Evolutionary conservation across 2,329 filamentous ascomycete species (phyloP).

Genomic region (Aspergillus cejpii): DNA sequence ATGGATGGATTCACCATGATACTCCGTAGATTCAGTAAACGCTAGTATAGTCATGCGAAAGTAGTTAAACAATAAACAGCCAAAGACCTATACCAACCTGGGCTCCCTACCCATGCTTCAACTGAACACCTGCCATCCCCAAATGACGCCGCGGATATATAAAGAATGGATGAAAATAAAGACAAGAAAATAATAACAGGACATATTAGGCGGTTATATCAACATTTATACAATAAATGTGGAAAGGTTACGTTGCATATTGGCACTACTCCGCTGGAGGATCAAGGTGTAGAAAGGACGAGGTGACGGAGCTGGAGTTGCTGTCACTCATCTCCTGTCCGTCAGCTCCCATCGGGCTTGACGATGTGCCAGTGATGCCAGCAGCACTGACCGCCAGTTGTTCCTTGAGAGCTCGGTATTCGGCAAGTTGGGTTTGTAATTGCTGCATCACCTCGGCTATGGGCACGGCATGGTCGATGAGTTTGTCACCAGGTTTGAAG

Average conservation of each 20-base stretch:
- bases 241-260: slow-evolving; percentile 13
- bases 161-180: slow-evolving; percentile 8
- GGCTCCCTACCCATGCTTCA: slow-evolving; percentile 27
- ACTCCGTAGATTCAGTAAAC: background rate
- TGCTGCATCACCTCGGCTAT: slow-evolving; percentile 59
- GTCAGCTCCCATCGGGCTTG: slow-evolving; percentile 11
- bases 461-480: slow-evolving; percentile 68
- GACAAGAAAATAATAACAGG: slow-evolving; percentile 4
- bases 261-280: slow-evolving; percentile 11
- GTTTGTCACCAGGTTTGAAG: slow-evolving; percentile 53
- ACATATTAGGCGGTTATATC: background rate
- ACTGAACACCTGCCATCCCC: slow-evolving; percentile 16
- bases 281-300: slow-evolving; percentile 24
- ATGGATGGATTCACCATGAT: background rate
- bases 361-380: slow-evolving; percentile 18
- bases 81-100: slow-evolving; percentile 16
- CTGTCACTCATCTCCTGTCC: slow-evolving; percentile 16
- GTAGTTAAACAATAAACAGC: slow-evolving; percentile 8
- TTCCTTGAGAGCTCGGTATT: slow-evolving; percentile 38
- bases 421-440: slow-evolving; percentile 37
- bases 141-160: slow-evolving; percentile 22
- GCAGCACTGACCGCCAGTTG: slow-evolving; percentile 29
- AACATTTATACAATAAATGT: slow-evolving; percentile 5
- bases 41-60: slow-evolving; percentile 6
- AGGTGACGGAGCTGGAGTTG: slow-evolving; percentile 22